Conservation (phyloP, 2,329 filamentous ascomycete species). For the Alternaria burnsii region DNA sequence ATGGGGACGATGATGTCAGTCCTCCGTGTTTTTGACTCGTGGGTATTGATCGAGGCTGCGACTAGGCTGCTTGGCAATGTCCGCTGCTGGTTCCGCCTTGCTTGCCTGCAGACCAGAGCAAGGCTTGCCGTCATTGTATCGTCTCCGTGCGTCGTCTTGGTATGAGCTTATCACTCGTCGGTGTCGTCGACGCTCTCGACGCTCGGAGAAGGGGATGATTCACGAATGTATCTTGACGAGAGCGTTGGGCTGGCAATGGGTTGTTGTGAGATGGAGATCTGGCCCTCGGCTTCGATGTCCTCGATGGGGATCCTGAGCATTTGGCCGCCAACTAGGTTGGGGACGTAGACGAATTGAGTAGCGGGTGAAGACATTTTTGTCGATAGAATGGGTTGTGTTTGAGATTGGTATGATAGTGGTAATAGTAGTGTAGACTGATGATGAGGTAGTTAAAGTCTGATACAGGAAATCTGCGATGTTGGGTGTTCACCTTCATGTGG, state of each 20-base stretch:
- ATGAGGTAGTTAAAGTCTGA: neutral
- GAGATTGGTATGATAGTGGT: neutral
- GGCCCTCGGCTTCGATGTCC: constrained; percentile 31
- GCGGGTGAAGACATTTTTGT: constrained; percentile 41
- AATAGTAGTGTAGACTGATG: neutral
- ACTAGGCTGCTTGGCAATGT: constrained; percentile 1
- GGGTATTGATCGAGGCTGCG: neutral
- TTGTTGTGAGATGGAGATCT: constrained; percentile 25
- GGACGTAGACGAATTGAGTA: constrained; percentile 50
- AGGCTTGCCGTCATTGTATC: constrained; percentile 5
- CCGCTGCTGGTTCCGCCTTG: constrained; percentile 4
- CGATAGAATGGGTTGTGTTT: constrained; percentile 9
- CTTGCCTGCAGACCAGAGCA: constrained; percentile 1
- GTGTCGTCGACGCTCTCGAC: constrained; percentile 41
- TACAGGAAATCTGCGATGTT: constrained; percentile 6
- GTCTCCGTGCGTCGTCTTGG: constrained; percentile 2
- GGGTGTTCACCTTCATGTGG: neutral
- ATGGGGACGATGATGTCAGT: constrained; percentile 3
- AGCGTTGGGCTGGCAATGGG: constrained; percentile 22
- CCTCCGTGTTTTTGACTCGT: constrained; percentile 1
- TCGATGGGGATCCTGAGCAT: constrained; percentile 48
- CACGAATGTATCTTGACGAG: constrained; percentile 29
- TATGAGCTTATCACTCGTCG: constrained; percentile 25
- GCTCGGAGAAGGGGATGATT: constrained; percentile 39
- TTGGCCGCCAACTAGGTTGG: constrained; percentile 50